These are phyloP conservation scores for Nidula niveotomentosa DNA, from an alignment of 1,284 basidiomycete species.

Conservation along the genomic window DNA sequence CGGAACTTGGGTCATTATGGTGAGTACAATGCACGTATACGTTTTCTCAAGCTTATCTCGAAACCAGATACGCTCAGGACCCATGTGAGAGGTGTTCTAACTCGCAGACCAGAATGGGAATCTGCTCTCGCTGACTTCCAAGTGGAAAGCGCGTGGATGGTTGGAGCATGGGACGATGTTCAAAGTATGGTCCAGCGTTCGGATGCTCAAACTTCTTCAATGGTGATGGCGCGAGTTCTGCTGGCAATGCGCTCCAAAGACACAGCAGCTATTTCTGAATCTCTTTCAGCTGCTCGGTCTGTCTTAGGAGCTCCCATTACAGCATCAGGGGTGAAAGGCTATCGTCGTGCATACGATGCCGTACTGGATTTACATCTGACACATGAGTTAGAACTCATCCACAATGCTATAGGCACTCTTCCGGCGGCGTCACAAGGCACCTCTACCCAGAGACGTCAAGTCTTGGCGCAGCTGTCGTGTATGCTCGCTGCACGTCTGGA, in stretches of 20 bases:
- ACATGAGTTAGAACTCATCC: constrained; percentile 86
- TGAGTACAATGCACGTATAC: constrained; percentile 34
- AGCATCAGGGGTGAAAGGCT: constrained; percentile 78
- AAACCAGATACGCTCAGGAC: constrained; percentile 88
- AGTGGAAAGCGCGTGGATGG: constrained; percentile 95
- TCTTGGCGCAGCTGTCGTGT: constrained; percentile 41
- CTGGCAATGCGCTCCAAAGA: constrained; percentile 74
- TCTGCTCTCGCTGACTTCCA: constrained; percentile 80
- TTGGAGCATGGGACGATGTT: constrained; percentile 91
- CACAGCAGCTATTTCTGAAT: constrained; percentile 38
- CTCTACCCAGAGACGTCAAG: constrained; percentile 23
- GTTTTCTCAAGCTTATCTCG: constrained; percentile 5
- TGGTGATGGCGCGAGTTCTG: constrained; percentile 82
- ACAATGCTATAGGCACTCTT: constrained; percentile 40
- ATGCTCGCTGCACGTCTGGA: constrained; percentile 67
- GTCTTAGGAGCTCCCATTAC: constrained; percentile 82
- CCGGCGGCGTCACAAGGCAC: constrained; percentile 33
- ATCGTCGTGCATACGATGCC: constrained; percentile 87
- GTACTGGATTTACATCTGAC: constrained; percentile 87
- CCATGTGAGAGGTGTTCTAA: constrained; percentile 91
- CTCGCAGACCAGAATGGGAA: constrained; percentile 86
- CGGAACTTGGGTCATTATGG: constrained; percentile 97
- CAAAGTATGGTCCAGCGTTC: constrained; percentile 54
- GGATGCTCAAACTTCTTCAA: constrained; percentile 54
- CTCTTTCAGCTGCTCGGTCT: constrained; percentile 71